Evolutionary conservation across 306 rosid species (phyloP).

Genomic region (Acacia melanoxylon): DNA sequence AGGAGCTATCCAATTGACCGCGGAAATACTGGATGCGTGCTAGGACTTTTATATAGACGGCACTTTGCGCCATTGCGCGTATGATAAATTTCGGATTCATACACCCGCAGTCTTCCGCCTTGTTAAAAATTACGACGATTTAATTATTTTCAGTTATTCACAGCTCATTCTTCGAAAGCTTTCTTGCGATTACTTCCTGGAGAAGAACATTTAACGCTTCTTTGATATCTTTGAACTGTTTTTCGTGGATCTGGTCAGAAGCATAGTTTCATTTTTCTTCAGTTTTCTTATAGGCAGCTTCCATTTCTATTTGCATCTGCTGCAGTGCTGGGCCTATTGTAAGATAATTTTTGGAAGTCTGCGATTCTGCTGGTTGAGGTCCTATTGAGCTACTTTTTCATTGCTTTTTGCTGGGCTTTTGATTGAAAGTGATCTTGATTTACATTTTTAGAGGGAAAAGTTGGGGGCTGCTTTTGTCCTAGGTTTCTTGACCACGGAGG

Average conservation of each 20-base stretch:
- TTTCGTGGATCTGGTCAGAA: constrained; percentile 59
- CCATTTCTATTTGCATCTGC: constrained; percentile 20
- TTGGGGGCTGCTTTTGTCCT: constrained; percentile 25
- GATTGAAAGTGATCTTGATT: constrained; percentile 29
- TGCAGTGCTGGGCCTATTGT: neutral
- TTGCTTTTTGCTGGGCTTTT: constrained; percentile 25
- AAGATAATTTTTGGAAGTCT: neutral
- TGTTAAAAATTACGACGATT: neutral
- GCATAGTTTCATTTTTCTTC: neutral
- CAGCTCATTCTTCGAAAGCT: neutral
- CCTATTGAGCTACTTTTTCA: constrained; percentile 19
- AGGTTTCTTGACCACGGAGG: constrained; percentile 30
- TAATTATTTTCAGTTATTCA: neutral
- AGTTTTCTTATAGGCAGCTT: constrained; percentile 19
- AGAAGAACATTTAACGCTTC: constrained; percentile 28
- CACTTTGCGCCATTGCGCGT: constrained; percentile 36
- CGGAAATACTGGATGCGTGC: constrained; percentile 2
- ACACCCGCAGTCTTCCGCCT: neutral
- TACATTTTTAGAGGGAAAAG: constrained; percentile 15
- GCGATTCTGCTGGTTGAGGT: constrained; percentile 29
- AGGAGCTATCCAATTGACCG: constrained; percentile 2
- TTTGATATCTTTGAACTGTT: constrained; percentile 28
- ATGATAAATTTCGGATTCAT: constrained; percentile 18
- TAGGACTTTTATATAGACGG: constrained; percentile 23
- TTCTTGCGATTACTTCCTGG: neutral